Conservation (phyloP, 371 early-diverging fungal species). For the Thermomucor indicae-seudaticae region DNA sequence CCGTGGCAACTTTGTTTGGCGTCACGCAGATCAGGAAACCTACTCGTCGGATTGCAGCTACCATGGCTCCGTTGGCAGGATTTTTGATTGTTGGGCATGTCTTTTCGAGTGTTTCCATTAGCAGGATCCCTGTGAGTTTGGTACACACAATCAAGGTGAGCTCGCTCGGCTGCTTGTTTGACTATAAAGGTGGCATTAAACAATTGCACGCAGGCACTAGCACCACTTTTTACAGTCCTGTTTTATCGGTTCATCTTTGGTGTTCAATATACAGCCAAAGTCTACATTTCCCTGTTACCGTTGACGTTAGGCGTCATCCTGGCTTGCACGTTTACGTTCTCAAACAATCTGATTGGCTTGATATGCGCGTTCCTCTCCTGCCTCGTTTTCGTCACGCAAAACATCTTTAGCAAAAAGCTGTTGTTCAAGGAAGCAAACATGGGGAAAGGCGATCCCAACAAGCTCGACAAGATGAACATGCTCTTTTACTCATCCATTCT, state of each 20-base stretch:
- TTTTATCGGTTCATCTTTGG: slow-evolving; percentile 67
- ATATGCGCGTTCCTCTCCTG: slow-evolving; percentile 71
- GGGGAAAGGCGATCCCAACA: slow-evolving; percentile 42
- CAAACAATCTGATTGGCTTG: slow-evolving; percentile 48
- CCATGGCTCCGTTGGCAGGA: slow-evolving; percentile 64
- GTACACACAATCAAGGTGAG: slow-evolving; percentile 86
- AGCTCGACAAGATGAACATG: slow-evolving; percentile 80
- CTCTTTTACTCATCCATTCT: slow-evolving; percentile 71
- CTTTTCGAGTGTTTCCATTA: slow-evolving; percentile 71
- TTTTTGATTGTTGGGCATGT: slow-evolving; percentile 85
- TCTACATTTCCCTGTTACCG: slow-evolving; percentile 77
- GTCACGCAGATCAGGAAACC: slow-evolving; percentile 50
- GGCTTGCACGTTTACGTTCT: slow-evolving; percentile 6
- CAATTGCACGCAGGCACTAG: slow-evolving; percentile 57
- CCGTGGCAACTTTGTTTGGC: slow-evolving; percentile 33
- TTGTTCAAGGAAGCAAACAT: slow-evolving; percentile 50
- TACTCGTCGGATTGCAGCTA: slow-evolving; percentile 46
- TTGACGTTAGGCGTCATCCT: slow-evolving; percentile 83
- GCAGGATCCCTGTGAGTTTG: slow-evolving; percentile 74
- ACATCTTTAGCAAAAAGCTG: slow-evolving; percentile 76
- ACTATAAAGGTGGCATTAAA: neutral
- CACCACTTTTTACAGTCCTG: slow-evolving; percentile 84
- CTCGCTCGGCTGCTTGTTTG: neutral
- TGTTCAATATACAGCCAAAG: slow-evolving; percentile 58
- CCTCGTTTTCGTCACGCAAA: slow-evolving; percentile 78